A percentile compares a stretch with the other conserved stretches of the same genome.
Evolutionary conservation across 148 eudicot species (phyloP).

Genomic region (Chenopodium berlandieri): DNA sequence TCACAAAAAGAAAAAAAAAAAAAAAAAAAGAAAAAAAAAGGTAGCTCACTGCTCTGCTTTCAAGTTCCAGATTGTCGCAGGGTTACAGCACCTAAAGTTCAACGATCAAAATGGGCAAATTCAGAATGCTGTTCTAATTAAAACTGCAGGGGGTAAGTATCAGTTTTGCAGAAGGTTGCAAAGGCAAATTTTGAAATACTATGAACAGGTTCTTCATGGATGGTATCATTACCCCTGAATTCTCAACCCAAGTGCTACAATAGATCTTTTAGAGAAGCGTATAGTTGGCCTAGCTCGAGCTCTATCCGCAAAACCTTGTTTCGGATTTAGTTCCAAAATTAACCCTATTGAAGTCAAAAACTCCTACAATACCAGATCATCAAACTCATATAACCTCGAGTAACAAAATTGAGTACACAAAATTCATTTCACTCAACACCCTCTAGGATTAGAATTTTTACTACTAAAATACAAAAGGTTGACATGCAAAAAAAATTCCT

Average conservation of each 20-base stretch:
- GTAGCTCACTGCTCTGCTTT: background rate
- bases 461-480: background rate
- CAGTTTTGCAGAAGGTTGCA: background rate
- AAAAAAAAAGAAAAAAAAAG: too few species aligned
- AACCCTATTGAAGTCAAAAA: too few species aligned
- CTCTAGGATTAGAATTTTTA: background rate
- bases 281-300: background rate
- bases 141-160: too few species aligned
- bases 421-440: background rate
- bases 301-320: background rate
- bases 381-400: background rate
- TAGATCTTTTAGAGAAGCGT: background rate
- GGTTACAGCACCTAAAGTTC: background rate
- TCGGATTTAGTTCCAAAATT: too few species aligned
- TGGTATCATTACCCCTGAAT: background rate
- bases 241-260: background rate
- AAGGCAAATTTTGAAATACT: background rate
- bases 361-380: background rate
- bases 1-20: too few species aligned
- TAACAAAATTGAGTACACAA: background rate
- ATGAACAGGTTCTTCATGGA: background rate
- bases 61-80: background rate
- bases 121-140: background rate
- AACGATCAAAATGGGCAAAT: too few species aligned
- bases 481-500: background rate